phyloP scores from a whole-genome alignment of 2,329 filamentous ascomycete species.

The Hymenoscyphus repandus region DNA sequence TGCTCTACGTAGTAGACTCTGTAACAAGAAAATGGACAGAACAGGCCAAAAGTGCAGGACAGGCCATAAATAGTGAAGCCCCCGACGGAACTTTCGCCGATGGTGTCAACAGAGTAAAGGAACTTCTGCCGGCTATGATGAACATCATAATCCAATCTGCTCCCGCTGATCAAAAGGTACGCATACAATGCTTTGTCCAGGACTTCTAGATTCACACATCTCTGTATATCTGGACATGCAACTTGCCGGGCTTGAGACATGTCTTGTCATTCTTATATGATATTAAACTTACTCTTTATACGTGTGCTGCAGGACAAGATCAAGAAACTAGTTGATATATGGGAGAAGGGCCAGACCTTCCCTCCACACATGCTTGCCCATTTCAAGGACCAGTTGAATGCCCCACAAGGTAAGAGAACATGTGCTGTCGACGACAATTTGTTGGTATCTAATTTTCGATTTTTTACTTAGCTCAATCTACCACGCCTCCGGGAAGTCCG shows the following conservation, averaged over 20 bases:
- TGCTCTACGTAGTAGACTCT: slow-evolving; percentile 99
- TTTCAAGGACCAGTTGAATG: slow-evolving; percentile 76
- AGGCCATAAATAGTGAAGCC: slow-evolving; percentile 73
- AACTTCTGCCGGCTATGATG: slow-evolving; percentile 89
- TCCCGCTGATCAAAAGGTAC: slow-evolving; percentile 95
- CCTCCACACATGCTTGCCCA: slow-evolving; percentile 70
- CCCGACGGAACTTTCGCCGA: slow-evolving; percentile 90
- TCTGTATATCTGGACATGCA: neutral
- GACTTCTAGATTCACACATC: slow-evolving; percentile 10
- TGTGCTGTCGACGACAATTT: slow-evolving; percentile 13
- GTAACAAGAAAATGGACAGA: slow-evolving; percentile 99
- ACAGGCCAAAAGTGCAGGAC: slow-evolving; percentile 80
- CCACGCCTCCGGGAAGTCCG: slow-evolving; percentile 62
- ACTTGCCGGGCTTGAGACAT: neutral
- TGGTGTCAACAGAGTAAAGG: slow-evolving; percentile 93
- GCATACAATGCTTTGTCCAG: slow-evolving; percentile 37
- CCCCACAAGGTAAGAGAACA: slow-evolving; percentile 58
- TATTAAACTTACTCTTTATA: slow-evolving; percentile 43
- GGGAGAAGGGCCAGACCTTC: slow-evolving; percentile 94
- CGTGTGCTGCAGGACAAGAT: slow-evolving; percentile 79
- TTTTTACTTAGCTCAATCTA: slow-evolving; percentile 54
- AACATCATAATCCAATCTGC: slow-evolving; percentile 87
- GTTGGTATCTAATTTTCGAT: slow-evolving; percentile 34
- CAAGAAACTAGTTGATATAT: slow-evolving; percentile 91
- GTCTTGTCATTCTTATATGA: slow-evolving; percentile 14